Conservation (phyloP, 352 stramenopile genomes). For the Phytophthora litchii region DNA sequence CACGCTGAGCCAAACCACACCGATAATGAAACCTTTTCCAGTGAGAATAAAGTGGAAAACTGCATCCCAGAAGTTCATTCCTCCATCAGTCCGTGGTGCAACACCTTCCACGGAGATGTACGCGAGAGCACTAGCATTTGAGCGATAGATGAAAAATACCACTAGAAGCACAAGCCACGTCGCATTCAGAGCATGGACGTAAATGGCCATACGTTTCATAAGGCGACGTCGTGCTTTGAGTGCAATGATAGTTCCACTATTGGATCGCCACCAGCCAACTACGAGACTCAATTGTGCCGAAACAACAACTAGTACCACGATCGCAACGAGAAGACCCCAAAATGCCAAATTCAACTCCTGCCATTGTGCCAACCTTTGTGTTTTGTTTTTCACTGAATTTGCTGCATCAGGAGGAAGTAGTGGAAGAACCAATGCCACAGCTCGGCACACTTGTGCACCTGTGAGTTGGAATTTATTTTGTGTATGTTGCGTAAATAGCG, state of each 20-base stretch:
- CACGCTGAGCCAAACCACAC: slow-evolving; percentile 67
- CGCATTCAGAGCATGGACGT: slow-evolving; percentile 71
- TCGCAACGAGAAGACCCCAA: slow-evolving; percentile 59
- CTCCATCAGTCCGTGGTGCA: not conserved
- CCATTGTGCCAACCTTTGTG: slow-evolving; percentile 50
- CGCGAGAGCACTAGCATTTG: slow-evolving; percentile 43
- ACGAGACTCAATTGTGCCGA: slow-evolving; percentile 64
- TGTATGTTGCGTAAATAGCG: slow-evolving; percentile 44
- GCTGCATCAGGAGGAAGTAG: slow-evolving; percentile 47
- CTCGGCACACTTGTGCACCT: slow-evolving; percentile 53
- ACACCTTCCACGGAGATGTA: slow-evolving; percentile 37
- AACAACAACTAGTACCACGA: slow-evolving; percentile 67
- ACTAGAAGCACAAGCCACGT: slow-evolving; percentile 70
- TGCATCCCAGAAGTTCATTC: slow-evolving; percentile 48
- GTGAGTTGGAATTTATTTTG: slow-evolving; percentile 52
- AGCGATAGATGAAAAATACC: slow-evolving; percentile 67
- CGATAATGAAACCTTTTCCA: slow-evolving; percentile 67
- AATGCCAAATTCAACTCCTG: slow-evolving; percentile 63
- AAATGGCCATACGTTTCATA: slow-evolving; percentile 79
- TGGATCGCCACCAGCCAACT: slow-evolving; percentile 78
- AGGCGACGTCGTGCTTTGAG: slow-evolving; percentile 68
- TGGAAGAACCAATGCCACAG: slow-evolving; percentile 51
- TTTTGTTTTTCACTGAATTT: slow-evolving; percentile 10
- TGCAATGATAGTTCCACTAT: slow-evolving; percentile 74
- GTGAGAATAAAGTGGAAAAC: slow-evolving; percentile 68